Evolutionary conservation across 2,329 filamentous ascomycete species (phyloP), one percentile per base, ranked within the genome.

Genomic region (Cadophora malorum): DNA sequence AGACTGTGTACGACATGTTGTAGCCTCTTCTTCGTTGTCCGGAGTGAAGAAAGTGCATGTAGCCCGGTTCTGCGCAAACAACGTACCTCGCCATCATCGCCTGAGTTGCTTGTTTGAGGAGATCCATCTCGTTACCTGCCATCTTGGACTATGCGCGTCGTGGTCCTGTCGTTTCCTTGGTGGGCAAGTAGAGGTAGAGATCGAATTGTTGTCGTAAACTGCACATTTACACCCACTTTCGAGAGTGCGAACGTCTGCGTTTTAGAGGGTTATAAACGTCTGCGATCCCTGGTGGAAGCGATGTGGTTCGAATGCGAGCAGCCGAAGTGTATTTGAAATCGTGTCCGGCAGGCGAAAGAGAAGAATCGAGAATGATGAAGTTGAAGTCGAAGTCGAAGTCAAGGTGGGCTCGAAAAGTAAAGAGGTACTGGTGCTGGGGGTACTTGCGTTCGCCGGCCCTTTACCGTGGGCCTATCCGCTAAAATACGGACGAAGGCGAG

Each of bases 1-100:
- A 35, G 5, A 10, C 56, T 23, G 21, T 59, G 56, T 10, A 38
- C 35, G n/a, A 9, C 6, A 59, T 4, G 14, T 59, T 59, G 56
- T 41, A 59, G 56, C 56, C 56, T 41, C 56, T n/a, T 25, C 33
- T 59, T n/a, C 12, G 25, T 59, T 16, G 56, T 25, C 33, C 33
- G 19, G 56, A 23, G 10, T 12, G 35, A 28, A 16, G 10, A 19
- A 45, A 25, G 52, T 33, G 19, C n/a, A 49, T 49, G 45, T 49
- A 19, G 28, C 52, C 25, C 12, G 35, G 25, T 21, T 59, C 35
- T 59, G 56, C 56, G 56, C 56, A 25, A 28, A 59, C 69, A 67
- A 69, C 77, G 72, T 77, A 78, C 77, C 76, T 78, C 72, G 73
- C 35, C 75, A 78, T 78, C 75, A 78, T 76, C 63, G 75, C 70